Percentiles rank a stretch among this genome's conserved stretches.
phyloP scores from a whole-genome alignment of 2,329 filamentous ascomycete genomes.

The Fusarium gaditjirri region DNA sequence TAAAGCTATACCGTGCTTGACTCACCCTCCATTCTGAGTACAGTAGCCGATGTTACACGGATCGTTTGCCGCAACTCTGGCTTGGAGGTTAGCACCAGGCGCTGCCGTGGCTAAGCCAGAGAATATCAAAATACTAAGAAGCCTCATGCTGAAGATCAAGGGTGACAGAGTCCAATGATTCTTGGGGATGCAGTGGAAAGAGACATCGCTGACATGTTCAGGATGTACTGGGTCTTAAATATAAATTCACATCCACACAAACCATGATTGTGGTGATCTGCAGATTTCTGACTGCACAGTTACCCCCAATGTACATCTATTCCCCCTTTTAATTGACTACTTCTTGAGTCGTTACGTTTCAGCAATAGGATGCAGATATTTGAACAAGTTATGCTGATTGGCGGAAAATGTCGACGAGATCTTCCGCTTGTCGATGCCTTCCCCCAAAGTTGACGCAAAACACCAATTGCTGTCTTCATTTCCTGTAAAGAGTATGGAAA shows the following conservation, averaged over 20 bases:
- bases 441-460: not conserved
- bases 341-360: not conserved
- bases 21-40: constrained; percentile 40
- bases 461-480: not conserved
- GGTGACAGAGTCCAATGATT: accelerated
- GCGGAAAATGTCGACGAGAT: not conserved
- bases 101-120: constrained; percentile 7
- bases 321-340: accelerated
- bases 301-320: not conserved
- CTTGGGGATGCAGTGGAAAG: too few relatives aligned
- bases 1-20: not conserved
- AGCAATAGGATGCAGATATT: accelerated
- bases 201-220: too few relatives aligned
- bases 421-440: not conserved
- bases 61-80: constrained; percentile 26
- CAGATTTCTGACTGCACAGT: accelerated
- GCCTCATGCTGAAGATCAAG: not conserved
- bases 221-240: not conserved
- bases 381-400: not conserved
- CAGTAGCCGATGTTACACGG: constrained; percentile 30
- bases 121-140: not conserved
- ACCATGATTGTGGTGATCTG: accelerated
- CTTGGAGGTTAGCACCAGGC: constrained; percentile 2
- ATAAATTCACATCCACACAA: not conserved
- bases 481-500: not conserved